These are phyloP conservation scores for Xylariaceae sp. DNA, from an alignment of 2,329 filamentous ascomycete species.

Conservation along the genomic window DNA sequence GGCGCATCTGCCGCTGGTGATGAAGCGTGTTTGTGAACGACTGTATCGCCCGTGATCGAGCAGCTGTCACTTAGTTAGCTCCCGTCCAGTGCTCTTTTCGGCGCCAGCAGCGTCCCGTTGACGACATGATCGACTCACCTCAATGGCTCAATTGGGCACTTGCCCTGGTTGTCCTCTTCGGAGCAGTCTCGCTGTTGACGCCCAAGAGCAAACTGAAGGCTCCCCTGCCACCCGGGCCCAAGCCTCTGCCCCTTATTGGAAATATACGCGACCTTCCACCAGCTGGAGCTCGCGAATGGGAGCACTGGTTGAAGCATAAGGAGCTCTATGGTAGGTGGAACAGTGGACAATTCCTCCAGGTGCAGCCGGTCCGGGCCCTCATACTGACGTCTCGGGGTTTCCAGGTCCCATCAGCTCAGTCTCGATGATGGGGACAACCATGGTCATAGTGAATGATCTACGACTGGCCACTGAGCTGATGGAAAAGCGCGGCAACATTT, in stretches of 20 bases:
- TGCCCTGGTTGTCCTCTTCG: no score
- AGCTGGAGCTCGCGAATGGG: slow-evolving; percentile 28
- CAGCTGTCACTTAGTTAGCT: no score
- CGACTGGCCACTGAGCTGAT: slow-evolving; percentile 33
- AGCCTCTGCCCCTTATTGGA: slow-evolving; percentile 38
- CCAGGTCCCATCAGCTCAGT: slow-evolving; percentile 34
- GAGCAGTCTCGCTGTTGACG: no score
- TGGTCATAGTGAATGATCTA: slow-evolving; percentile 36
- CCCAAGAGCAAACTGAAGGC: no score
- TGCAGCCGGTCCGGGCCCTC: background rate
- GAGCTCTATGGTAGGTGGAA: slow-evolving; percentile 24
- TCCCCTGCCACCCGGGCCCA: background rate
- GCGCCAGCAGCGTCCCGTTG: no score
- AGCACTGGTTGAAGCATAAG: slow-evolving; percentile 38
- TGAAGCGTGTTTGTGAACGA: no score
- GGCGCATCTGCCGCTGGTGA: no score
- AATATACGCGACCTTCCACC: slow-evolving; percentile 46
- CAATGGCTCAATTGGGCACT: no score
- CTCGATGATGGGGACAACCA: slow-evolving; percentile 34
- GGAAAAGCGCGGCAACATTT: slow-evolving; percentile 29
- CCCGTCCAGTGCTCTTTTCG: no score
- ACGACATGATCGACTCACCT: no score
- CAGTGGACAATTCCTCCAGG: background rate
- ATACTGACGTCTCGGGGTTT: background rate
- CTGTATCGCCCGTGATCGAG: no score